phyloP scores from a whole-genome alignment of 768 basidiomycete genomes.

The Amanita brunnescens region DNA sequence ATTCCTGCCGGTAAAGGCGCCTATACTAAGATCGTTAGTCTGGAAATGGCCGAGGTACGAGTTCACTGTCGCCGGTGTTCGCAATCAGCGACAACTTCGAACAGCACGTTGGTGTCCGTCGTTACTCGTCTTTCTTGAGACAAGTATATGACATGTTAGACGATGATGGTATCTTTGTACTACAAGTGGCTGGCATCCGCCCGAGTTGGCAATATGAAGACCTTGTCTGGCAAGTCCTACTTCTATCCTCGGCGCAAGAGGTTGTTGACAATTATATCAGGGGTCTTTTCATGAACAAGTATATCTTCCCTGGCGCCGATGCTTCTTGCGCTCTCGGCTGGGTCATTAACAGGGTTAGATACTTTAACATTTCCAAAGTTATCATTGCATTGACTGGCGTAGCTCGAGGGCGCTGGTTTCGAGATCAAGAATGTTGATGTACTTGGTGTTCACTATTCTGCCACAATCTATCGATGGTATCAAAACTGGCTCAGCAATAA shows the following conservation, averaged over 20 bases:
- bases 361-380: neutral
- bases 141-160: conserved; percentile 92
- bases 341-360: conserved; percentile 60
- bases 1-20: conserved; percentile 67
- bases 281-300: conserved; percentile 98
- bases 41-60: conserved; percentile 95
- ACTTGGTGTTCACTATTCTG: conserved; percentile 94
- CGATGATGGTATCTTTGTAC: conserved; percentile 89
- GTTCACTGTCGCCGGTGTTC: neutral
- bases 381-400: conserved; percentile 10
- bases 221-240: conserved; percentile 65
- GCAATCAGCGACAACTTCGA: neutral
- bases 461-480: conserved; percentile 89
- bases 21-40: conserved; percentile 89
- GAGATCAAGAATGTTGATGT: conserved; percentile 97
- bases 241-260: neutral
- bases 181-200: conserved; percentile 96
- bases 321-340: conserved; percentile 93
- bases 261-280: conserved; percentile 16
- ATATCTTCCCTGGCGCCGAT: conserved; percentile 97
- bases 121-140: conserved; percentile 80
- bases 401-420: conserved; percentile 88
- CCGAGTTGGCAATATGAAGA: conserved; percentile 99
- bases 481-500: conserved; percentile 95
- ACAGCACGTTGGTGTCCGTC: conserved; percentile 90